Conservation (phyloP, 148 eudicot genomes). For the Camellia japonica region DNA sequence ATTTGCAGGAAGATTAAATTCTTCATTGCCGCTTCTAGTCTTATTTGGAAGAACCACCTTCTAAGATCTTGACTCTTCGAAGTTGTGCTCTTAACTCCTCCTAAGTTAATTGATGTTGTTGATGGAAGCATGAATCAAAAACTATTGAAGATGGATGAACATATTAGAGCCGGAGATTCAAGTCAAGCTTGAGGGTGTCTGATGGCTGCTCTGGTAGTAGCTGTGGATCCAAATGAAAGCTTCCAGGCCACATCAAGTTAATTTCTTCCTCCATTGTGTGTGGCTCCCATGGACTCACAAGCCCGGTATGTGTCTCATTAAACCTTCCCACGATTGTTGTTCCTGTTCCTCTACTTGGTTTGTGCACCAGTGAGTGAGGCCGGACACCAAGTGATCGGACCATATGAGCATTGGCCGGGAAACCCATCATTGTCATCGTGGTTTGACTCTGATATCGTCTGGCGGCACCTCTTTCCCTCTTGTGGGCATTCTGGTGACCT, state of each 20-base stretch:
- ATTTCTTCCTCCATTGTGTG: slow-evolving; percentile 25
- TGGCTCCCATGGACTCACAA: slow-evolving; percentile 24
- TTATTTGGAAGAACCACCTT: background rate
- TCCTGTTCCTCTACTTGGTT: slow-evolving; percentile 33
- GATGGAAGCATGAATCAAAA: background rate
- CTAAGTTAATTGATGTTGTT: slow-evolving; percentile 1
- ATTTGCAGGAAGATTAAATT: background rate
- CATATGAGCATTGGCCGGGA: slow-evolving; percentile 33
- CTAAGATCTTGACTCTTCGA: background rate
- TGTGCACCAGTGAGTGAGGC: slow-evolving; percentile 62
- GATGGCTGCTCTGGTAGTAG: slow-evolving; percentile 33
- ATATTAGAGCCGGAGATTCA: slow-evolving; percentile 49
- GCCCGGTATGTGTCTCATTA: slow-evolving; percentile 14
- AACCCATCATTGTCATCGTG: slow-evolving; percentile 44
- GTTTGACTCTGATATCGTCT: slow-evolving; percentile 54
- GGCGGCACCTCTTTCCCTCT: slow-evolving; percentile 66
- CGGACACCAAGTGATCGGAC: slow-evolving; percentile 57
- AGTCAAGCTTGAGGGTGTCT: slow-evolving; percentile 35
- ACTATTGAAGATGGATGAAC: background rate
- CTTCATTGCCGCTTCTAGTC: background rate
- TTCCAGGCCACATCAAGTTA: slow-evolving; percentile 56
- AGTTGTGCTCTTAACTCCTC: background rate
- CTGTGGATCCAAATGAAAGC: slow-evolving; percentile 47
- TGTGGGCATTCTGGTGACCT: slow-evolving; percentile 90
- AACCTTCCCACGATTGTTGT: slow-evolving; percentile 28